Conservation (phyloP, 1,284 basidiomycete genomes). For the Schizophyllum amplum region DNA sequence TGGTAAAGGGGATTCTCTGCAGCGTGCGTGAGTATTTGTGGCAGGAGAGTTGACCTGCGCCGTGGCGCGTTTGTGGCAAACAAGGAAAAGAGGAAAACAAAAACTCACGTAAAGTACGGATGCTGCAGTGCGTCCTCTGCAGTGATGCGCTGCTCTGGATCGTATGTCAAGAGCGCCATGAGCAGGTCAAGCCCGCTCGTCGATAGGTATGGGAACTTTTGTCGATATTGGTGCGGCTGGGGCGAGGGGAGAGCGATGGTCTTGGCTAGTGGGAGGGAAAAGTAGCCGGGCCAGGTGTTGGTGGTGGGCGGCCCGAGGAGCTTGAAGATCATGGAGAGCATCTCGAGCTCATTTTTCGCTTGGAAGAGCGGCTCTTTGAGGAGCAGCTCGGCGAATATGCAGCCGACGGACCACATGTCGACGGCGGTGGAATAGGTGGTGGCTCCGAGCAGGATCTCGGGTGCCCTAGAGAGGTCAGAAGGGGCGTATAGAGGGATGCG, state of each 20-base stretch:
- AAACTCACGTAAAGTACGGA: conserved; percentile 85
- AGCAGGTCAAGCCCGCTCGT: conserved; percentile 83
- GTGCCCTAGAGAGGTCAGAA: conserved; percentile 55
- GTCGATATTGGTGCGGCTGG: conserved; percentile 63
- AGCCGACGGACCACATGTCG: conserved; percentile 99
- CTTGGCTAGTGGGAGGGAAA: conserved; percentile 70
- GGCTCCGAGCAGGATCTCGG: conserved; percentile 91
- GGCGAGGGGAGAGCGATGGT: conserved; percentile 73
- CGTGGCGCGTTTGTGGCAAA: too few species aligned
- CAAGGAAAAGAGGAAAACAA: too few species aligned
- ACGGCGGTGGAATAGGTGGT: conserved; percentile 92
- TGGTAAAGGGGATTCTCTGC: conserved; percentile 85
- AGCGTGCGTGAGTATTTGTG: conserved; percentile 1
- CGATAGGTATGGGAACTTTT: conserved; percentile 77
- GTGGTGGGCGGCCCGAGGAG: conserved; percentile 86
- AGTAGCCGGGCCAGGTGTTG: conserved; percentile 82
- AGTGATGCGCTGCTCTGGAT: conserved; percentile 77
- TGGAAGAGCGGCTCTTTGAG: conserved; percentile 92
- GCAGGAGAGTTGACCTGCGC: conserved; percentile 1
- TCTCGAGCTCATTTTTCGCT: conserved; percentile 92
- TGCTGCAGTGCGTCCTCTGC: conserved; percentile 88
- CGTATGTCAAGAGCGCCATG: conserved; percentile 78
- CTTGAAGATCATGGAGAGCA: conserved; percentile 89
- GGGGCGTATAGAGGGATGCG: neutral
- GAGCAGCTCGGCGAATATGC: conserved; percentile 96